Conservation (phyloP, 345 rosid species). For the Kandelia obovata region DNA sequence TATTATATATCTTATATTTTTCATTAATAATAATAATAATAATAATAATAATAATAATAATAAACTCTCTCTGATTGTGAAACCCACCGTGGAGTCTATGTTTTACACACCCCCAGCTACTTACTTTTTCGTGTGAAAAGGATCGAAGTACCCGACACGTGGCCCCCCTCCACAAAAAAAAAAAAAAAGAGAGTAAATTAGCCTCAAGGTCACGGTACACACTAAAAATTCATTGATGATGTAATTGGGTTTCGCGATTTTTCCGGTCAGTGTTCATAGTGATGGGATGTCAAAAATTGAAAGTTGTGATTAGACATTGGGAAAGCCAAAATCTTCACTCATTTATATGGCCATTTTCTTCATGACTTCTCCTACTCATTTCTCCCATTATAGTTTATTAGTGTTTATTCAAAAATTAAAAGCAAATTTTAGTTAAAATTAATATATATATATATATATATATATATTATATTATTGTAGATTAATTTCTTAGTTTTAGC, state of each 20-base stretch:
- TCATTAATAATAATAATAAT: no score
- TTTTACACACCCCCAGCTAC: no score
- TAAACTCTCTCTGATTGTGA: no score
- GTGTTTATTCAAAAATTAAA: no score
- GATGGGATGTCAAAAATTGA: conserved; percentile 21
- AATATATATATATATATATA: no score
- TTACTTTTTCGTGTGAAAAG: conserved; percentile 25
- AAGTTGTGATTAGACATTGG: conserved; percentile 23
- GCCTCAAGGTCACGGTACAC: conserved; percentile 25
- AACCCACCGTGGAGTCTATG: no score
- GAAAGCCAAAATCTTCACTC: conserved; percentile 10
- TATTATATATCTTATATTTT: no score
- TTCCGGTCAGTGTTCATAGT: conserved; percentile 21
- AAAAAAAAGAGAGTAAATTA: conserved; percentile 7
- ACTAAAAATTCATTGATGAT: conserved; percentile 19
- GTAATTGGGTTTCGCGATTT: conserved; percentile 9
- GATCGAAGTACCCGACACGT: conserved; percentile 28
- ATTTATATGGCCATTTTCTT: neutral
- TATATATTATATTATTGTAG: neutral
- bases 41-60: no score
- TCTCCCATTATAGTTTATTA: no score
- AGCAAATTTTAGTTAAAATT: no score
- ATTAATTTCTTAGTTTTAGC: neutral
- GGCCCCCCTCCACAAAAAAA: conserved; percentile 27
- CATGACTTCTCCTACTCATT: neutral